Evolutionary conservation across 1,284 basidiomycete species (phyloP), one percentile per base, ranked within the genome.

Genomic region (Inonotus hispidus): DNA sequence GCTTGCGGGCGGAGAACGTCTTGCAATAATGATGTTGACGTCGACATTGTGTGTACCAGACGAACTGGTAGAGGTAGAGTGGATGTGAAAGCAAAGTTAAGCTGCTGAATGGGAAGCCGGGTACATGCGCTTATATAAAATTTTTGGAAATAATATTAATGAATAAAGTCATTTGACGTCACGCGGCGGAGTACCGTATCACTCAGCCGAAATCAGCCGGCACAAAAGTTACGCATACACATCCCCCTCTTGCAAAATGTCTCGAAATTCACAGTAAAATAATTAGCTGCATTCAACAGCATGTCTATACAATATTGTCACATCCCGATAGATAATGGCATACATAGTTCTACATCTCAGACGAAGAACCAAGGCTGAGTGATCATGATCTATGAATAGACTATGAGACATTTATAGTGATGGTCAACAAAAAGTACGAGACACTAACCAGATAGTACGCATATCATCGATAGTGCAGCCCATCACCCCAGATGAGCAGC

Each of bases 1-100:
- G 79, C 78, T 53, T 82, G 77, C 1, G 83, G 85, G 66, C 82
- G 80, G 64, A 92, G 77, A 49, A 91, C 83, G 71, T 80, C 88
- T 70, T 91, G 88, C 10, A 89, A 75, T 47, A 92, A 77, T 73
- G 66, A 55, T 7, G 37, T 49, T 32, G 60, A 57, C 32, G 52
- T 58, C n/a, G 56, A 27, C 53, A 49, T 55, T 25, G 19, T 60
- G 11, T 58, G 35, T 3, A 45, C 45, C 29, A 2, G 11, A 35
- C 13, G 43, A 16, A 13, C 10, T 1, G 19, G 37, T 35, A 11
- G 50, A 49, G 50, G 53, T 21, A 55, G 8, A 43, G 35, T 23
- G 52, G 23, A 35, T 46, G 53, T 37, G 43, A 50, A 45, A 46
- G 35, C 43, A 37, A 41, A 25, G 39, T 49, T 21, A 19, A 23